Conservation (phyloP, 768 basidiomycete genomes). For the Stropharia rugosoannulata region DNA sequence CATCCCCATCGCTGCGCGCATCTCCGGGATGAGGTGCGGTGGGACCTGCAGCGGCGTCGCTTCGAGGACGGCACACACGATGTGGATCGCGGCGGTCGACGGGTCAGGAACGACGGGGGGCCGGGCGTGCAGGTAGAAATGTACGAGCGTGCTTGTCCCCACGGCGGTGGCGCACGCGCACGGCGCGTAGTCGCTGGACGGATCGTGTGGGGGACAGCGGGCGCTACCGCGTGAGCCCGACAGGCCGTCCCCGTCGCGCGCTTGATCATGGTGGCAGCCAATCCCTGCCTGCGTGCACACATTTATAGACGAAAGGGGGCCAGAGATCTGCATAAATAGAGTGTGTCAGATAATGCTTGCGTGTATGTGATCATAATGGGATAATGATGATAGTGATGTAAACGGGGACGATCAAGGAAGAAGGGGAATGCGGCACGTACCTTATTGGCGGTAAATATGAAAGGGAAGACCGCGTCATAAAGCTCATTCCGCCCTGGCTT, state of each 20-base stretch:
- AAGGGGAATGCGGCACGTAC: conserved; percentile 12
- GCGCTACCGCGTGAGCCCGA: neutral
- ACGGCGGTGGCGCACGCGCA: neutral
- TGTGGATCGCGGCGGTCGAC: conserved; percentile 44
- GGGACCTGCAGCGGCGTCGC: conserved; percentile 41
- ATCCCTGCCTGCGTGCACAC: neutral
- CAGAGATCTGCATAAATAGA: too few relatives aligned
- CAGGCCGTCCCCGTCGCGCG: neutral
- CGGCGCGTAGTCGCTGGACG: neutral
- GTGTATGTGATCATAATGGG: too few relatives aligned
- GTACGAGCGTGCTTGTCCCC: neutral
- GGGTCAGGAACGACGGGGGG: conserved; percentile 32
- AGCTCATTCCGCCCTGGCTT: conserved; percentile 38
- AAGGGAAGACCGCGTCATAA: conserved; percentile 24
- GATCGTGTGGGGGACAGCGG: neutral
- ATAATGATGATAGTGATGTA: neutral
- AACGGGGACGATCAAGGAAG: neutral
- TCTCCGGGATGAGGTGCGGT: conserved; percentile 45
- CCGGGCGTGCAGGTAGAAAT: conserved; percentile 1
- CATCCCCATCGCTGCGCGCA: conserved; percentile 42
- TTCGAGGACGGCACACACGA: conserved; percentile 55
- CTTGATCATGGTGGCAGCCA: neutral
- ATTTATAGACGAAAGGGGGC: neutral
- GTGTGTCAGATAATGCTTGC: too few relatives aligned
- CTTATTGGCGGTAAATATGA: conserved; percentile 18